Conservation (phyloP, 257 asterid species). For the Gynochthodes officinalis region DNA sequence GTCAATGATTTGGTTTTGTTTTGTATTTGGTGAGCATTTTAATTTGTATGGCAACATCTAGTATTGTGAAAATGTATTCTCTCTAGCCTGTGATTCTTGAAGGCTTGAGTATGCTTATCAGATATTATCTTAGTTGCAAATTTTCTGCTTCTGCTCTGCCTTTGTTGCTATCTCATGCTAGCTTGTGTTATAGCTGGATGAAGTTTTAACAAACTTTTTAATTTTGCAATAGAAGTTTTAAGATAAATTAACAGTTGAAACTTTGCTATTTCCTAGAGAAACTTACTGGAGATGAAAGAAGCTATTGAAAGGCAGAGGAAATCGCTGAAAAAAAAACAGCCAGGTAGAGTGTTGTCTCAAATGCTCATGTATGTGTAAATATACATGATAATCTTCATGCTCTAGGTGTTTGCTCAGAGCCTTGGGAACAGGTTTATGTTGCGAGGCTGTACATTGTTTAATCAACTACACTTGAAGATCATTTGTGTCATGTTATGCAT, state of each 20-base stretch:
- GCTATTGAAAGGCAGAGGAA: conserved; percentile 93
- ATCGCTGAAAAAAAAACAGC: conserved; percentile 77
- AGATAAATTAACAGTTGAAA: conserved; percentile 3
- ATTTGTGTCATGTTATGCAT: background rate
- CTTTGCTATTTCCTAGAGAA: conserved; percentile 41
- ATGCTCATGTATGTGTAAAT: background rate
- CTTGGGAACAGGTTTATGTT: background rate
- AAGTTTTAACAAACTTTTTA: background rate
- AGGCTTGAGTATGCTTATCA: background rate
- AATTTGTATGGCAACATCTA: background rate
- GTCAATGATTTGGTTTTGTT: conserved; percentile 2
- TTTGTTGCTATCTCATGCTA: conserved; percentile 2
- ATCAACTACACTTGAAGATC: background rate
- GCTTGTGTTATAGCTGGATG: background rate
- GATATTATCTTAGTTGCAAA: conserved; percentile 1
- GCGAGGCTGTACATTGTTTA: background rate
- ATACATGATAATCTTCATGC: background rate
- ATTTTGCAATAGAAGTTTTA: background rate
- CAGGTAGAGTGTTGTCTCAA: conserved; percentile 45
- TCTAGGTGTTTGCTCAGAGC: background rate
- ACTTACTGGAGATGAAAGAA: conserved; percentile 82
- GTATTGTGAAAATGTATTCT: background rate
- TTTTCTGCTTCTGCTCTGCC: background rate
- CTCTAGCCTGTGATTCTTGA: background rate
- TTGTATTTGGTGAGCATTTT: background rate